Base-by-base conservation (phyloP, 2,329 filamentous ascomycete species). In the Colletotrichum cuscutae region DNA sequence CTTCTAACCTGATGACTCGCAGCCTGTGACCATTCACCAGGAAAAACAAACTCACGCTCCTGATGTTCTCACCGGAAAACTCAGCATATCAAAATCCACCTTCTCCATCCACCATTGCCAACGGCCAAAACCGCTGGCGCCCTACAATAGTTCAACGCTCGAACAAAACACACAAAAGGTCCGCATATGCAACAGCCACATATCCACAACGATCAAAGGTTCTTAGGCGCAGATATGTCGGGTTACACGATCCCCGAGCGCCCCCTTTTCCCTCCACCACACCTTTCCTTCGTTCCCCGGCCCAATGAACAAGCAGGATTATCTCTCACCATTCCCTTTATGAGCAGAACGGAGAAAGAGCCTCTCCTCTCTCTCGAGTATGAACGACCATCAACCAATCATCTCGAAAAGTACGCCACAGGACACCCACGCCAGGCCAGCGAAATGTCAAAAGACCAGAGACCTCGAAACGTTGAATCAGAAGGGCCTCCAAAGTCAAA, bases 151-250 rank as follows among this genome's bases (percentile, higher is more conserved):
- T 32, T 49, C 19, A 35, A 63, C 42, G 60, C 28, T 63, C 42
- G n/a, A 30, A 22, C 49, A n/a, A 52, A 12, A 49, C 42, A 49
- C 19, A 22, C 42, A 30, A 52, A 24, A 22, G 42, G 42, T 35
- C 12, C 60, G 42, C 42, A 49, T 63, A 11, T 35, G n/a, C 62
- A 66, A 15, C 24, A 54, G 26, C 22, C 63, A 35, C 30, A 35
- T 46, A 26, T n/a, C 60, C 66, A 9, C 63, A 65, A 37, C 28
- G 49, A 49, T 65, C n/a, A 37, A 57, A 58, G 26, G 35, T 32
- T 22, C 11, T 6, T 5, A 30, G 15, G 9, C 24, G 13, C 7
- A 19, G 37, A 13, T 3, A 42, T 3, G 37, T 57, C 22, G 42
- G 37, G 26, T 68, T 59, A 57, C 67, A 59, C 24, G 6, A 46